phyloP scores from a whole-genome alignment of 2,329 filamentous ascomycete species.

The Didymella segeticola region DNA sequence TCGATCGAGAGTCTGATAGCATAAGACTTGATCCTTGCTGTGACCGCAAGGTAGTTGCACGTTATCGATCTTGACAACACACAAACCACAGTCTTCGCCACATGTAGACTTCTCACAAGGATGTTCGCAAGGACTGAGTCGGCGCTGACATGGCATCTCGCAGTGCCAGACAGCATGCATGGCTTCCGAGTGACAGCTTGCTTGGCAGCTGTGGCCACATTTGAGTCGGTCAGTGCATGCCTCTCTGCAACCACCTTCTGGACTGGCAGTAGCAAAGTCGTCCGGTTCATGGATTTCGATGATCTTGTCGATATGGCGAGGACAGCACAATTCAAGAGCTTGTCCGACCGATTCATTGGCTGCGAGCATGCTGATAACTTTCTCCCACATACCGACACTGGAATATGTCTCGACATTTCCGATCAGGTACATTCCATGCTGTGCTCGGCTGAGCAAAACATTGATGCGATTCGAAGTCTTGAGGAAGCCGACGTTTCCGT shows the following conservation, averaged over 20 bases:
- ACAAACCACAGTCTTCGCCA: constrained; percentile 37
- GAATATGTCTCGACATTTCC: constrained; percentile 67
- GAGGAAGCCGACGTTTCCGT: constrained; percentile 69
- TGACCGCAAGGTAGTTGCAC: constrained; percentile 42
- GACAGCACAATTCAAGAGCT: constrained; percentile 34
- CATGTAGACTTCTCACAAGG: constrained; percentile 37
- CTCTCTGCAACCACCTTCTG: constrained; percentile 42
- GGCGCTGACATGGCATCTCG: constrained; percentile 34
- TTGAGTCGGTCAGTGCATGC: constrained; percentile 31
- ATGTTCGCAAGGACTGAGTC: constrained; percentile 34
- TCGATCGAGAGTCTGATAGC: constrained; percentile 50
- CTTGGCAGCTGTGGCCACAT: constrained; percentile 41
- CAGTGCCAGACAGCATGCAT: constrained; percentile 40
- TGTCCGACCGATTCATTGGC: constrained; percentile 23
- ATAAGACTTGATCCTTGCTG: constrained; percentile 23
- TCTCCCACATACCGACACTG: constrained; percentile 67
- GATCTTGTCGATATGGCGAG: constrained; percentile 33
- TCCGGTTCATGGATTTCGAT: constrained; percentile 36
- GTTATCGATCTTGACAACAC: constrained; percentile 25
- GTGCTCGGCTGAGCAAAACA: constrained; percentile 69
- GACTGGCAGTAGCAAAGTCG: constrained; percentile 36
- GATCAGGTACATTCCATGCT: constrained; percentile 75
- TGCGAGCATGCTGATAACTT: constrained; percentile 62
- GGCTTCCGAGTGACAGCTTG: constrained; percentile 39
- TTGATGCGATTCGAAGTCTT: constrained; percentile 72